Percentiles rank a stretch among this genome's conserved stretches.
phyloP scores from a whole-genome alignment of 106 monocot genomes.

The Dendrobium catenatum region DNA sequence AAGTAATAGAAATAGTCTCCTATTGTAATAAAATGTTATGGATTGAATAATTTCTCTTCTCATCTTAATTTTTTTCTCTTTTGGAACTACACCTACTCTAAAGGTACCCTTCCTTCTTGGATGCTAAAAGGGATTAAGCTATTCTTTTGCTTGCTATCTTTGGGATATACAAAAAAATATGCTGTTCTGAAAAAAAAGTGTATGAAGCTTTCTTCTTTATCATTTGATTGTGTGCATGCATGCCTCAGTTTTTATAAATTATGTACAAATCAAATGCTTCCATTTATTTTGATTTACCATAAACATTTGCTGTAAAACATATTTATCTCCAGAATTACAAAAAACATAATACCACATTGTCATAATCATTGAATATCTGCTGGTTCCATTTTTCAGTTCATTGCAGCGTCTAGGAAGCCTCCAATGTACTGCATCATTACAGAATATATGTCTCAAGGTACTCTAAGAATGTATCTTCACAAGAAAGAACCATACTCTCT shows the following conservation, averaged over 20 bases:
- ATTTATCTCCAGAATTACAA: neutral
- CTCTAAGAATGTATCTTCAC: constrained; percentile 80
- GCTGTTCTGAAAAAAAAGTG: too few relatives aligned
- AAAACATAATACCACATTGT: neutral
- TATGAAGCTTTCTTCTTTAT: neutral
- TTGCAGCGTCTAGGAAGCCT: constrained; percentile 79
- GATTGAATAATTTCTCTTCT: too few relatives aligned
- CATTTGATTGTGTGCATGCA: neutral
- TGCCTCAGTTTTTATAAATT: neutral
- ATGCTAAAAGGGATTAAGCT: too few relatives aligned
- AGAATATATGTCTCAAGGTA: constrained; percentile 87
- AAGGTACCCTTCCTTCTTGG: too few relatives aligned
- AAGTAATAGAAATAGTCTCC: too few relatives aligned
- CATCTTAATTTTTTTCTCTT: too few relatives aligned
- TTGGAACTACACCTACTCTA: too few relatives aligned
- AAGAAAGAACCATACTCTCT: constrained; percentile 84
- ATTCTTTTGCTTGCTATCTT: too few relatives aligned
- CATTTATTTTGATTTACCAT: neutral
- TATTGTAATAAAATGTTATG: too few relatives aligned
- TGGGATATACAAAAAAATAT: too few relatives aligned
- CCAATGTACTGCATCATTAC: constrained; percentile 88
- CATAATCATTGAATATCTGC: neutral
- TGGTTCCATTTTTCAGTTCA: constrained; percentile 39
- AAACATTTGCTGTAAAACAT: neutral
- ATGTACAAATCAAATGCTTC: neutral